A percentile compares a stretch with the other conserved stretches of the same genome.
These are phyloP conservation scores for Fusarium circinatum DNA, from an alignment of 2,329 filamentous ascomycete genomes.

Conservation along the genomic window DNA sequence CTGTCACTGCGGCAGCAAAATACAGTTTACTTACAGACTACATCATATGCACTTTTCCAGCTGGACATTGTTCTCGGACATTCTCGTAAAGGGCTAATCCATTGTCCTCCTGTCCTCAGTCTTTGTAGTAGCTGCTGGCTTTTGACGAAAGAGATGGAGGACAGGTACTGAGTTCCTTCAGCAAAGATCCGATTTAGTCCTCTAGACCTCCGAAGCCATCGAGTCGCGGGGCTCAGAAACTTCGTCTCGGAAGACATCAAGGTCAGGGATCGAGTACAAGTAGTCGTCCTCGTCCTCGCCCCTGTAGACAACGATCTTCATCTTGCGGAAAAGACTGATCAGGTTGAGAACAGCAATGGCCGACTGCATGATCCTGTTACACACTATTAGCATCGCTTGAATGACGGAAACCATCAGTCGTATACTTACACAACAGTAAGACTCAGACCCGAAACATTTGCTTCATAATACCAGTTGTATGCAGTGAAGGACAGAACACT, in stretches of 20 bases:
- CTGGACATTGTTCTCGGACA: not conserved
- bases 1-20: not conserved
- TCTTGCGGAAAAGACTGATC: constrained; percentile 33
- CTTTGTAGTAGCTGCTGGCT: not conserved
- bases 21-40: not conserved
- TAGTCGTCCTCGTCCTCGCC: constrained; percentile 26
- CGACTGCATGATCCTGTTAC: constrained; percentile 24
- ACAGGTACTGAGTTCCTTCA: not conserved
- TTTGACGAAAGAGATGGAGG: not conserved
- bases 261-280: constrained; percentile 17
- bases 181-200: not conserved
- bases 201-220: constrained; percentile 25
- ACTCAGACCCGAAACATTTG: constrained; percentile 8
- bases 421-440: constrained; percentile 36
- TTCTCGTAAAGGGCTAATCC: not conserved
- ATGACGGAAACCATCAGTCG: too few species aligned
- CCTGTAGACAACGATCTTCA: constrained; percentile 31
- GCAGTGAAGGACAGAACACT: constrained; percentile 17
- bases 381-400: not conserved
- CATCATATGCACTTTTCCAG: not conserved
- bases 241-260: constrained; percentile 35
- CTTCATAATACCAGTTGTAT: not conserved
- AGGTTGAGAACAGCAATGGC: constrained; percentile 21
- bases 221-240: constrained; percentile 34
- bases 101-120: not conserved